These are phyloP conservation scores for Tolypocladium sp. DNA, from an alignment of 2,329 filamentous ascomycete species.

Conservation along the genomic window DNA sequence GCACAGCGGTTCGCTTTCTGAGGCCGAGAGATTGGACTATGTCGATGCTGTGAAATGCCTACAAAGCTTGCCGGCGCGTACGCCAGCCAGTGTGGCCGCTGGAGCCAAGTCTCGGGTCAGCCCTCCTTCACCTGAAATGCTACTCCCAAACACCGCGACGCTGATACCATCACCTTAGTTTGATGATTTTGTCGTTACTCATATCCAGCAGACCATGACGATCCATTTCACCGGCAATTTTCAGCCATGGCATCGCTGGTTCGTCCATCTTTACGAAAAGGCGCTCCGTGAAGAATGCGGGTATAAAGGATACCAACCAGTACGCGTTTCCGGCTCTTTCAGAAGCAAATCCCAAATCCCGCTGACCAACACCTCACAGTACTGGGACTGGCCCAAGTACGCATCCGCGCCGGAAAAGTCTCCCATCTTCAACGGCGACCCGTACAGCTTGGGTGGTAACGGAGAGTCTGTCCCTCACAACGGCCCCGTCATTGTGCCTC, in stretches of 20 bases:
- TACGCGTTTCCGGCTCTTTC: not conserved
- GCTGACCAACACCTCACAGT: too few species aligned
- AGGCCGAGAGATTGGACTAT: conserved; percentile 25
- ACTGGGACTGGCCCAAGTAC: conserved; percentile 41
- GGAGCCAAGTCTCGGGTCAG: conserved; percentile 26
- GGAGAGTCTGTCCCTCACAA: conserved; percentile 25
- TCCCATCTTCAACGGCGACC: conserved; percentile 42
- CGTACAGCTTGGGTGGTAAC: conserved; percentile 35
- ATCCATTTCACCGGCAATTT: conserved; percentile 19
- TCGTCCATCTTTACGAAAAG: conserved; percentile 11
- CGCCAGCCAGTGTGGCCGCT: conserved; percentile 18
- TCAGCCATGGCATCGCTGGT: conserved; percentile 29
- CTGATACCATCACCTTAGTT: too few species aligned
- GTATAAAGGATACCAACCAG: conserved; percentile 19
- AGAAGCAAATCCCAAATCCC: not conserved
- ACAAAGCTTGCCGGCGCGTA: conserved; percentile 18
- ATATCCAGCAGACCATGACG: conserved; percentile 26
- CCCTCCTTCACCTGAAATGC: too few species aligned
- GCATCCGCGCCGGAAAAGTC: conserved; percentile 33
- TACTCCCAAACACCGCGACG: too few species aligned
- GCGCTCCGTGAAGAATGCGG: conserved; percentile 19
- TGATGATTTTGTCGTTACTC: conserved; percentile 30
- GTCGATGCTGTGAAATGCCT: conserved; percentile 31
- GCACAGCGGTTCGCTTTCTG: conserved; percentile 19
- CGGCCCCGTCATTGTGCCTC: conserved; percentile 8